Evolutionary conservation across 148 eudicot species (phyloP), one percentile per base, ranked within the genome.

Genomic region (Vaccinium vitisidaea): DNA sequence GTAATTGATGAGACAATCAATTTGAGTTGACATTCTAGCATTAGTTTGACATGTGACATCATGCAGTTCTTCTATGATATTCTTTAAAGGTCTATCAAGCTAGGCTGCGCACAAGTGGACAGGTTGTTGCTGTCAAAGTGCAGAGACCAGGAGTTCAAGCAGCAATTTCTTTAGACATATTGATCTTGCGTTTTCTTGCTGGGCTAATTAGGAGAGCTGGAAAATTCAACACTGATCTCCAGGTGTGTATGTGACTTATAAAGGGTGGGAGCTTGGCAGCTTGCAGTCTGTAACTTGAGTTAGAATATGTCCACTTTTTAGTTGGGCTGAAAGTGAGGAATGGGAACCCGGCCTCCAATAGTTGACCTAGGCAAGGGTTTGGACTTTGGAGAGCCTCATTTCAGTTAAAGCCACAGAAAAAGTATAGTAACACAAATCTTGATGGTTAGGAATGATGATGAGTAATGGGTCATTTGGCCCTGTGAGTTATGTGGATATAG

Each of bases 101-200:
- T 76, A 93, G 91, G 88, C 92, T 94, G 71, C 91, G 91, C 50
- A 56, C 88, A 70, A 90, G 82, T 82, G 95, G 99, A 80, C 86
- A 92, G 84, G 25, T 96, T 52, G 97, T 96, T 86, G 99, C 99
- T 76, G 92, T 96, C 82, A 96, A 96, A 88, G 99, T 96, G 82
- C 99, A 96, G 86, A 91, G 99, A 70, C 99, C 99, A 74, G 99
- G 99, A 85, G 97, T 96, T 83, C 94, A 92, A 90, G 98, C 98
- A 75, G 98, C 97, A 84, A 94, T 96, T 84, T 89, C 99, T 27
- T 86, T 96, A 88, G 99, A 96, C 90, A 93, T 93, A 88, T 89
- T 92, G 85, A 92, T 96, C 84, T 89, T 96, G 90, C 95, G 97
- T 71, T 93, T 88, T 85, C 88, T 93, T 87, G 97, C 93, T 13